Evolutionary conservation across 768 basidiomycete species (phyloP).

Genomic region (Kwoniella newhampshirensis): DNA sequence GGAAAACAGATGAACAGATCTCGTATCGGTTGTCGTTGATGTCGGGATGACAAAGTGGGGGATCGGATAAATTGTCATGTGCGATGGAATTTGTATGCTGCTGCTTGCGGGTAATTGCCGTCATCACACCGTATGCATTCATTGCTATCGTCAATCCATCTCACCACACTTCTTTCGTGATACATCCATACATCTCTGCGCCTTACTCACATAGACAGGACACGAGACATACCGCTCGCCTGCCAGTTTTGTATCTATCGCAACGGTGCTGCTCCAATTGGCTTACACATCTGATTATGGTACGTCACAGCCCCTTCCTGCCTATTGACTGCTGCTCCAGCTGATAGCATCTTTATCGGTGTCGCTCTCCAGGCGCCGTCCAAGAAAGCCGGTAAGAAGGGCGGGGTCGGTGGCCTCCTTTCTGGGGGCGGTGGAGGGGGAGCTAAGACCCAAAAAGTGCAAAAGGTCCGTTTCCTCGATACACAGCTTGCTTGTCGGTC

Average conservation of each 20-base stretch:
- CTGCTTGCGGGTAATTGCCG: too few species aligned
- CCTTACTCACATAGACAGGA: background rate
- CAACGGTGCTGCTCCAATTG: too few species aligned
- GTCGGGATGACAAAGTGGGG: background rate
- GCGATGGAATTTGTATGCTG: background rate
- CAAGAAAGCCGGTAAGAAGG: slow-evolving; percentile 54
- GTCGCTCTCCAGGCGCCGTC: slow-evolving; percentile 45
- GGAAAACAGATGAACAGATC: too few species aligned
- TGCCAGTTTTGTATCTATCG: too few species aligned
- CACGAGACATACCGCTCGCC: too few species aligned
- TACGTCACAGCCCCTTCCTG: too few species aligned
- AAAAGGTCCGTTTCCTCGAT: slow-evolving; percentile 28
- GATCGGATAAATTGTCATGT: background rate
- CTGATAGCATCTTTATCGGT: slow-evolving; percentile 7
- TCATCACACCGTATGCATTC: too few species aligned
- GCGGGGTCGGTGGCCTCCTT: slow-evolving; percentile 40
- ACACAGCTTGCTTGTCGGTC: background rate
- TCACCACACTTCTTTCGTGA: background rate
- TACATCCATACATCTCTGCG: background rate
- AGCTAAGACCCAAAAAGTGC: slow-evolving; percentile 27
- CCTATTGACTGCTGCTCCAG: background rate
- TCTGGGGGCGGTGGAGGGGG: slow-evolving; percentile 33
- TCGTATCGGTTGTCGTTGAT: too few species aligned
- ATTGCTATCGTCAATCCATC: too few species aligned
- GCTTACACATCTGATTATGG: too few species aligned